Base-by-base conservation (phyloP, 352 stramenopile genomes). In the Phytophthora cryptogea region DNA sequence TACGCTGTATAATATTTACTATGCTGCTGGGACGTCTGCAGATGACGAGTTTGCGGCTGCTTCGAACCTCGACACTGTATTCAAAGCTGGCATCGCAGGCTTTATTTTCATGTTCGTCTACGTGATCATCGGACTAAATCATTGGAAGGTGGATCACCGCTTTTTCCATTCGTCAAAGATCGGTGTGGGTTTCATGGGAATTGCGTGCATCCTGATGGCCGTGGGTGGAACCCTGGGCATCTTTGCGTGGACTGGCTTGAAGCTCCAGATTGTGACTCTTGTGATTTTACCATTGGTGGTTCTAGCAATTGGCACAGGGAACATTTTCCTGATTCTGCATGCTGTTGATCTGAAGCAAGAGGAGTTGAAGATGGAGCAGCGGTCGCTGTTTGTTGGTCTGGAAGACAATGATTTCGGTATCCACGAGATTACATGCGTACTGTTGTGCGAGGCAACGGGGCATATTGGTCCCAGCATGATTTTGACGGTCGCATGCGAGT, bases 41-140 rank as follows among this genome's bases (percentile, higher is more conserved):
- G 55, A 83, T 17, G 81, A 90, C 41, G 81, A 92, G 53, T 85
- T 90, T 41, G 63, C 70, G 13, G 63, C 44, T 42, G 76, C 77
- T 33, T 88, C 75, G n/a, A 79, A 54, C 30, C 55, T 75, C 17
- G 70, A 82, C 33, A 73, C 76, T 23, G 53, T 86, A 6, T 70
- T 66, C 4, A 71, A 61, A 11, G 74, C 80, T 5, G 67, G 76
- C 16, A 60, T 71, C 3, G 58, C 80, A 41, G 84, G 73, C 16
- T 92, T 90, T 49, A 35, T 70, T 39, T 76, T 90, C 32, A 85
- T 91, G 78, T 74, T 87, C 39, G 23, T 90, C 1, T 92, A 89
- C 58, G 73, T 91, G 23, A 75, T 78, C 11, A 55, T 91, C 2
- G 82, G 78, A n/a, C 74, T 90, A 55, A 88, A 88, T 54, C 69